Percentiles rank a stretch among this genome's conserved stretches.
Evolutionary conservation across 176 grass and related monocot genomes (phyloP).

Genomic region (Oryza longistaminata): DNA sequence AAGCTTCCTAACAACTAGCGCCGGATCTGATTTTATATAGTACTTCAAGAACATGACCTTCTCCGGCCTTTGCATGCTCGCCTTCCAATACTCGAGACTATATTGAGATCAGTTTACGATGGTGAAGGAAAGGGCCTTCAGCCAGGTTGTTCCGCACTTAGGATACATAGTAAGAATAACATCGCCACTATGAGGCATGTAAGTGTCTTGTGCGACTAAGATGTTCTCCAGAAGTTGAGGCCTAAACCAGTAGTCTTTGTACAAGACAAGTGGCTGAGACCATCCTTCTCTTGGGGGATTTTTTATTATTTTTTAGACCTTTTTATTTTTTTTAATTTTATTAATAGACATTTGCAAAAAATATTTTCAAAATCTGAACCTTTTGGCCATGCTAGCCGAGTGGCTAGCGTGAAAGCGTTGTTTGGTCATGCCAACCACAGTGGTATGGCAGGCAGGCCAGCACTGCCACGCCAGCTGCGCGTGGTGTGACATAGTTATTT

Average conservation of each 20-base stretch:
- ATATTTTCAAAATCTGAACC: too few relatives aligned
- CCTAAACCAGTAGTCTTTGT: slow-evolving; percentile 4
- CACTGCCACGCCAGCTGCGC: too few relatives aligned
- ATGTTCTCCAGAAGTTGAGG: not conserved
- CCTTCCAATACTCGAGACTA: slow-evolving; percentile 9
- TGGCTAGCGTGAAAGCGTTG: too few relatives aligned
- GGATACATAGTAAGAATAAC: slow-evolving; percentile 1
- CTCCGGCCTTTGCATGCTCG: not conserved
- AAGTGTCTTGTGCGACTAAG: not conserved
- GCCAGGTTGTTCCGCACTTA: slow-evolving; percentile 5
- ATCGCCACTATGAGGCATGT: not conserved
- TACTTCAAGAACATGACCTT: not conserved
- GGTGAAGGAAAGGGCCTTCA: slow-evolving; percentile 2
- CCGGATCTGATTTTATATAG: not conserved
- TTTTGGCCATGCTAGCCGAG: too few relatives aligned
- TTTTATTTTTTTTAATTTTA: too few relatives aligned
- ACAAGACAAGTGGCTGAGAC: not conserved
- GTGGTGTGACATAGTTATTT: too few relatives aligned
- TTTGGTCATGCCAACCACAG: too few relatives aligned
- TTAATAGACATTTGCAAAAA: too few relatives aligned
- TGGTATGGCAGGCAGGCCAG: too few relatives aligned
- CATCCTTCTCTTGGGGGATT: not conserved
- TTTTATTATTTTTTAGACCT: too few relatives aligned
- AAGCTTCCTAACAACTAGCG: not conserved
- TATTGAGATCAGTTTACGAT: not conserved